A percentile compares a stretch with the other conserved stretches of the same genome.
These are phyloP conservation scores for Rhodotorula glutinis DNA, from an alignment of 1,284 basidiomycete species.

Conservation along the genomic window DNA sequence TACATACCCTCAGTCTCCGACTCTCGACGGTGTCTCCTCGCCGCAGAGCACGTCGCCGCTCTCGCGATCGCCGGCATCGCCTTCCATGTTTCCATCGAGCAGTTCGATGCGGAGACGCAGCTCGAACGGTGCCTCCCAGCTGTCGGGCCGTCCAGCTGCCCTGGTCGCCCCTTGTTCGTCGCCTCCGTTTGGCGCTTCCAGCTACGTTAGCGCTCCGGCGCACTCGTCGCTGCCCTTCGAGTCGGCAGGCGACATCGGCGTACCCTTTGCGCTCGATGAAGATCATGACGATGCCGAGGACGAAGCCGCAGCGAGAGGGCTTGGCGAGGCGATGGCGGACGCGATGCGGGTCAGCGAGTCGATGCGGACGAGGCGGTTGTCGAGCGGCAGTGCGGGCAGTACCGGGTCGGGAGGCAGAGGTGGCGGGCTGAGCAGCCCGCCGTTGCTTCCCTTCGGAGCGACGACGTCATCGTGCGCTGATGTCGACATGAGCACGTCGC, in stretches of 20 bases:
- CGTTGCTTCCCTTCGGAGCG: background rate
- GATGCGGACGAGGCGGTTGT: background rate
- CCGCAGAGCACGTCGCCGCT: constrained; percentile 4
- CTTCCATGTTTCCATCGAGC: background rate
- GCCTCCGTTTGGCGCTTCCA: background rate
- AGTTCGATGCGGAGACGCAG: background rate
- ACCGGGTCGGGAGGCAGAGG: background rate
- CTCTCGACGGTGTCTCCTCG: constrained; percentile 7
- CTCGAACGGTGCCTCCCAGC: background rate
- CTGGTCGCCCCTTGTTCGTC: background rate
- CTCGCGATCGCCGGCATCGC: constrained; percentile 8
- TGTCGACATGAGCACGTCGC: background rate
- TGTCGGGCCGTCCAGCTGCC: background rate
- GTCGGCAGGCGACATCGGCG: background rate
- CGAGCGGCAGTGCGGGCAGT: background rate
- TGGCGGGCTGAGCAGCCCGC: background rate
- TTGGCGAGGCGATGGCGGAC: background rate
- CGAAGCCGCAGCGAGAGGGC: background rate
- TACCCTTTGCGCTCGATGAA: background rate
- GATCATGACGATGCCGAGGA: background rate
- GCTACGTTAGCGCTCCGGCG: background rate
- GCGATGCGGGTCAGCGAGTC: background rate
- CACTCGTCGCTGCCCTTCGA: background rate
- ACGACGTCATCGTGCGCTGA: background rate
- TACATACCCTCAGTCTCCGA: constrained; percentile 31